Percentiles rank a stretch among this genome's conserved stretches.
Evolutionary conservation across 1,139 yeast species (phyloP).

Genomic region (Eremothecium gossypii): DNA sequence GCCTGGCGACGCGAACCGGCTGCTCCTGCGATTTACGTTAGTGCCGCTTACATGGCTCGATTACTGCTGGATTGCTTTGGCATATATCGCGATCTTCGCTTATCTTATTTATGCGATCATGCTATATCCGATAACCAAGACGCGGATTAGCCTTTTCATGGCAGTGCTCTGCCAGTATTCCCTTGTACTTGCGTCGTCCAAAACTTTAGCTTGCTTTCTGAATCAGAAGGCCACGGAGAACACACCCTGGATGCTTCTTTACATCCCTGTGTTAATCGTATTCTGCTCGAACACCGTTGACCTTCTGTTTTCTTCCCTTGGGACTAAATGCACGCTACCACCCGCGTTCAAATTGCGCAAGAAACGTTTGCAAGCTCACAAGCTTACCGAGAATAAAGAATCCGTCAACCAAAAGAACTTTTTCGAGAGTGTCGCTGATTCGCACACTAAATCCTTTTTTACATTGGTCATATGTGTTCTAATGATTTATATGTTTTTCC

Average conservation of each 20-base stretch:
- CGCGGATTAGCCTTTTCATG: constrained; percentile 49
- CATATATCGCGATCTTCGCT: constrained; percentile 29
- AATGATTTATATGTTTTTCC: constrained; percentile 24
- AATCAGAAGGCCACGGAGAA: constrained; percentile 30
- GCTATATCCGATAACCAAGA: constrained; percentile 47
- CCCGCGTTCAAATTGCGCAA: too few relatives aligned
- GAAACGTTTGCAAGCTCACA: background rate
- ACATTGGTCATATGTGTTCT: constrained; percentile 32
- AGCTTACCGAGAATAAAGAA: background rate
- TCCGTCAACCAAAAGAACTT: constrained; percentile 31
- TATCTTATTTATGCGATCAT: constrained; percentile 41
- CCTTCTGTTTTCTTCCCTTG: constrained; percentile 32
- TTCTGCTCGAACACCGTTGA: constrained; percentile 40
- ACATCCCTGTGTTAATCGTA: constrained; percentile 35
- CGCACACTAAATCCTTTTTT: constrained; percentile 31
- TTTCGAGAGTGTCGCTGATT: constrained; percentile 29
- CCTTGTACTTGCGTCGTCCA: constrained; percentile 42
- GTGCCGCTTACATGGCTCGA: constrained; percentile 15
- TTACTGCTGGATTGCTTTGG: constrained; percentile 20
- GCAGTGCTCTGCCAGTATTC: constrained; percentile 49
- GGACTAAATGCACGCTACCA: background rate
- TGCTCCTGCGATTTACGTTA: background rate
- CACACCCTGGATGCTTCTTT: constrained; percentile 34
- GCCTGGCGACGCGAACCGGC: background rate
- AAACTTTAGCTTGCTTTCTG: constrained; percentile 39